Conservation (phyloP, 805 yeast genomes). For the Brettanomyces sp. region DNA sequence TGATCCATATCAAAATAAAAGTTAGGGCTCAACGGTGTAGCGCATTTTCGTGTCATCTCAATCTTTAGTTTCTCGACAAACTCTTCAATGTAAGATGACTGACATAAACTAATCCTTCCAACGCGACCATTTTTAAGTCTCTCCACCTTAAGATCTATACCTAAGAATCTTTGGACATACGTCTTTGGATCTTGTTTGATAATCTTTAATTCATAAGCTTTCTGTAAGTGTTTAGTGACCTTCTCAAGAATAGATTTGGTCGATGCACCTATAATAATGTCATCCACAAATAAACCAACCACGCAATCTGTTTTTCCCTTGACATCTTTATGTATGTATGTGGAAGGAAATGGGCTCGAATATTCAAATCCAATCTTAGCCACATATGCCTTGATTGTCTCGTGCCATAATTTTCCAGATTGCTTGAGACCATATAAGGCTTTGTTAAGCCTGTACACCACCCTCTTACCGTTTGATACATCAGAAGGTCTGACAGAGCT, state of each 20-base stretch:
- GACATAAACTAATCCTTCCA: background rate
- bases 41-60: background rate
- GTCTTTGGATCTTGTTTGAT: background rate
- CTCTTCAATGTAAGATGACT: background rate
- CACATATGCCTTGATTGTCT: background rate
- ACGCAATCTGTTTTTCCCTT: background rate
- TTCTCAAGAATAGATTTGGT: background rate
- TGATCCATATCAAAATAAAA: background rate
- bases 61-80: no score
- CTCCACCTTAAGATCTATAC: background rate
- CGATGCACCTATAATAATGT: background rate
- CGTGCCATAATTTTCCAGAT: background rate
- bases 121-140: background rate
- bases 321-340: background rate
- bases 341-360: background rate
- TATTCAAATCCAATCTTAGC: background rate
- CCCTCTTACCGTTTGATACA: background rate
- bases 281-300: background rate
- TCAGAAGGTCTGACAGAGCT: background rate
- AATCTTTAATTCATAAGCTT: background rate
- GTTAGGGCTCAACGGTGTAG: background rate
- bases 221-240: background rate
- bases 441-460: constrained; percentile 1
- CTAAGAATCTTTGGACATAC: background rate
- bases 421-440: constrained; percentile 5